Base-by-base conservation (phyloP, 2,329 filamentous ascomycete species). In the Anisogramma anomala region DNA sequence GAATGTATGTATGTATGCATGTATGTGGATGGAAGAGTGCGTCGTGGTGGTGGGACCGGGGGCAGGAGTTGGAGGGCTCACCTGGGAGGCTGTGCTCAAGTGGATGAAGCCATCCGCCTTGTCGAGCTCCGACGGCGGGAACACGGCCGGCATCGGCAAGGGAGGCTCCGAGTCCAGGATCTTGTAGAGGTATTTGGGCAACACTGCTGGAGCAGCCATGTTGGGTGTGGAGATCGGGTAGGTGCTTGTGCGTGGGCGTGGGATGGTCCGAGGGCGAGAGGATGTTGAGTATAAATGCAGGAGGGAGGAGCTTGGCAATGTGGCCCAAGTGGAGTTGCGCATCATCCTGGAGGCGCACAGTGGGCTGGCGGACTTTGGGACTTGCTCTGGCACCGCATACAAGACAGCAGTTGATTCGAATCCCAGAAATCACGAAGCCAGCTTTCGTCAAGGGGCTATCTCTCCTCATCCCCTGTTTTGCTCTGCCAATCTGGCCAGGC, bases 21-120 rank as follows among this genome's bases (percentile, higher is more conserved):
- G 39, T 18, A 11, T 22, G 37, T 15, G 32, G 37, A 23, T n/a
- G n/a, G n/a, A n/a, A n/a, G n/a, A n/a, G 37, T 34, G 14, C 7
- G 15, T 31, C 2, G 0, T n/a, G 32, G 4, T 10, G 32, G 14
- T 14, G 15, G 34, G 17, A 26, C 14, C 11, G 22, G 11, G 23
- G 20, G n/a, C 35, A 17, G 18, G 17, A 23, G 9, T 1, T 13
- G 4, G 9, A 10, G 4, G 14, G 46, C 54, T 50, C 53, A 71
- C 71, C 62, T 79, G 76, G 27, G 58, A 58, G 2, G 68, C 64
- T 0, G 69, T 72, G 53, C 74, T 79, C 13, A 80, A 56, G 50
- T 80, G 76, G 23, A 80, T 62, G 56, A 76, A 80, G 36, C 74
- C 74, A 52, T 79, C 75, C 26, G 70, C 65, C 48, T 59, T 57